Evolutionary conservation across 768 basidiomycete species (phyloP), one percentile per base, ranked within the genome.

Genomic region (Hemileccinum rubropunctum): DNA sequence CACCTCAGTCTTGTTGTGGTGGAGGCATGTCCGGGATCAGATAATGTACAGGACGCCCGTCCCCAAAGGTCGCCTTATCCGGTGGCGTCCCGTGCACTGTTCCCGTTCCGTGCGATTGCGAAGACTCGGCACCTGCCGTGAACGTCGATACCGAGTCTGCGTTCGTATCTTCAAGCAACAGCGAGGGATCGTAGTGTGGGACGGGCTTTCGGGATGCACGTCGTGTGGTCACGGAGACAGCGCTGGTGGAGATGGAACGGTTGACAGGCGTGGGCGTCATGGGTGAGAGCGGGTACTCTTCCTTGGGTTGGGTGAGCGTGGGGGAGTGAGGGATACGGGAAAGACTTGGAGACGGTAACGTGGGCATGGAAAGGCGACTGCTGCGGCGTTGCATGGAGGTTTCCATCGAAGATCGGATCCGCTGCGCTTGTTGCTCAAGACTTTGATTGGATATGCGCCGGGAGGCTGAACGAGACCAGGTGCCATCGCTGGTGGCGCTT

Each of bases 11-110:
- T 47, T 43, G 58, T 57, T 54, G 60, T 11, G 64, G 64, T 17
- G 60, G 64, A 15, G 81, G 81, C 73, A 82, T 72, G 58, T 83
- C 81, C 9, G 81, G 81, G 36, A 83, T 82, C 50, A 83, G 60
- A 69, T 79, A 82, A 62, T 83, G 81, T 51, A 83, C 54, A 21
- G 73, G 72, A 38, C 73, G 66, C 21, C 72, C 72, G 30, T 71
- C 71, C 44, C 73, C 78, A 61, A 80, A 71, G 62, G 74, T 76
- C 35, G 65, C 63, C 61, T 77, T 77, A 56, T 44, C 63, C 45
- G 49, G 46, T 52, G 58, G 37, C 17, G 42, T 41, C 47, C 45
- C 53, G 47, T 42, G 34, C 10, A 23, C 7, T 12, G 21, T 33
- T 45, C 53, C 65, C 35, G 57, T 52, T 32, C 65, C 56, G 30